phyloP scores from a whole-genome alignment of 129 eudicot species.

The Tagetes patula region DNA sequence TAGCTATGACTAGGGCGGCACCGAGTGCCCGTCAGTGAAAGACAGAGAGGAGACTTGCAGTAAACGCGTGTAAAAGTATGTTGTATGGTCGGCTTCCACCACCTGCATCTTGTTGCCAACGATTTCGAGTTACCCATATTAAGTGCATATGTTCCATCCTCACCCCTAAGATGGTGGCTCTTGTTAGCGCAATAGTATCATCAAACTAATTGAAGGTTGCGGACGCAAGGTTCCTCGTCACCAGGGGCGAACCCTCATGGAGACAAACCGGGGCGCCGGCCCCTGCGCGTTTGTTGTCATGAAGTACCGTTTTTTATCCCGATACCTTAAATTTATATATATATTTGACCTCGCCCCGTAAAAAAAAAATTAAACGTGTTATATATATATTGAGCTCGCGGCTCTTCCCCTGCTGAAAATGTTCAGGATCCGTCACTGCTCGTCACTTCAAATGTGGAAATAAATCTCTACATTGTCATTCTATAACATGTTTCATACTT shows the following conservation, averaged over 20 bases:
- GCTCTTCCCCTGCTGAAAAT: too few species aligned
- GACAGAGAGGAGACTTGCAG: conserved; percentile 33
- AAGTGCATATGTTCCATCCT: conserved; percentile 49
- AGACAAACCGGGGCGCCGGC: too few species aligned
- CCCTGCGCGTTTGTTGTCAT: too few species aligned
- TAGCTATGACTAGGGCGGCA: conserved; percentile 5
- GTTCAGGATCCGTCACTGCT: too few species aligned
- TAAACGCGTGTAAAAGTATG: conserved; percentile 46
- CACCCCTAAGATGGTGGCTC: conserved; percentile 49
- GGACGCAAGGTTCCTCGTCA: conserved; percentile 56
- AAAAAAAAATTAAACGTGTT: too few species aligned
- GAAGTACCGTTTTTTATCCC: too few species aligned
- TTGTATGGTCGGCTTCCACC: conserved; percentile 40
- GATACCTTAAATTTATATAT: too few species aligned
- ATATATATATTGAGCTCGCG: too few species aligned
- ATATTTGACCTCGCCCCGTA: too few species aligned
- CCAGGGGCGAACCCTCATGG: too few species aligned
- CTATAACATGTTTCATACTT: conserved; percentile 8
- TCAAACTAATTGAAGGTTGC: conserved; percentile 46
- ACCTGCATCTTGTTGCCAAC: conserved; percentile 36
- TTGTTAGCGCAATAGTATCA: conserved; percentile 28
- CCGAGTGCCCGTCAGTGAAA: too few species aligned
- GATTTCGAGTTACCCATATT: conserved; percentile 44
- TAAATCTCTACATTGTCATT: conserved; percentile 26
- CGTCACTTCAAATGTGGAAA: conserved; percentile 56